Evolutionary conservation across 2,329 filamentous ascomycete genomes (phyloP), one percentile per base, ranked within the genome.

Genomic region (Xylariaceae sp.): DNA sequence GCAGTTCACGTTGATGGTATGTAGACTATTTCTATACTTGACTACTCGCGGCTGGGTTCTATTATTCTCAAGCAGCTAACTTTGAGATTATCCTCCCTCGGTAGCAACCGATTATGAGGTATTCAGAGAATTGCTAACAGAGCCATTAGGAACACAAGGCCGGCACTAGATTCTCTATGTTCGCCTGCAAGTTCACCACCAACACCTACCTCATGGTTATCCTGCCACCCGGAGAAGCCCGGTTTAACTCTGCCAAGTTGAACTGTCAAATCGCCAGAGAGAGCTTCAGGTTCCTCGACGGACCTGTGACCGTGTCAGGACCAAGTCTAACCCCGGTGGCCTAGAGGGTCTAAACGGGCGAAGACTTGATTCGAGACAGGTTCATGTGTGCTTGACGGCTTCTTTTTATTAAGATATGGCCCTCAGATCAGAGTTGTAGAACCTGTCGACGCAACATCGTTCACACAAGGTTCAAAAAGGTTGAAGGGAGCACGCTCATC

Each of bases 171-270:
- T 98, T 98, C 78, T 96, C 91, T 75, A 88, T 97, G 74, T 96
- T 98, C 71, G 91, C 97, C 62, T 90, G 92, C 62, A 91, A 96
- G 65, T 92, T 99, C 65, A 99, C 95, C 2, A 96, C 95, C 50
- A 99, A 99, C 74, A 99, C 95, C 2, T 98, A 98, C 70, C 88
- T 99, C 57, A 91, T 96, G 69, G 91, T 96, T 7, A 88, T 96
- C 37, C 85, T 97, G 63, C 93, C 95, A 0, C 92, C 93, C 0
- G 93, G 93, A 20, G 93, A 98, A 74, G 90, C 91, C 19, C 84
- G 90, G 5, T 96, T 96, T 78, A 97, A 98, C 67, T 87, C 90
- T 50, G 93, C 93, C 12, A 86, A 95, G 73, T 81, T 96, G 63
- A 97, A 97, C 71, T 95, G 93, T 63, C 88, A 91, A 74, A 88